These are phyloP conservation scores for Candida sp. DNA, from an alignment of 1,139 yeast genomes.

Conservation along the genomic window DNA sequence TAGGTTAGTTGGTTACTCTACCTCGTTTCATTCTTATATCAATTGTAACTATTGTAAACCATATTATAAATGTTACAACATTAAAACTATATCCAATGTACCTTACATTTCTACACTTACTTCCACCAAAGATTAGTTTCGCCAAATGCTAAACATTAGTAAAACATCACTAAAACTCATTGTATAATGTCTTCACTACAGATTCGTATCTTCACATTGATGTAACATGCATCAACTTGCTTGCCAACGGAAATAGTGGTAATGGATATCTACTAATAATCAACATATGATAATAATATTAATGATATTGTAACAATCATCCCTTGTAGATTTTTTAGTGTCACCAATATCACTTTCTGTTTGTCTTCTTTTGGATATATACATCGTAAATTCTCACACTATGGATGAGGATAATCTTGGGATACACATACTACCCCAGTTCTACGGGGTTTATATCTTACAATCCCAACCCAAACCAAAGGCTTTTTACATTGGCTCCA, in stretches of 20 bases:
- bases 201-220: background rate
- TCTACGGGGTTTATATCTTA: constrained; percentile 68
- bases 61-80: no score
- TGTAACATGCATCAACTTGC: background rate
- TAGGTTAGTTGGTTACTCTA: no score
- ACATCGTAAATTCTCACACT: background rate
- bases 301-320: no score
- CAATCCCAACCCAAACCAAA: constrained; percentile 53
- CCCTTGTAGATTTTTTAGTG: no score
- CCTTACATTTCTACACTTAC: no score
- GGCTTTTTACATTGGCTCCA: constrained; percentile 72
- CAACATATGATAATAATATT: no score
- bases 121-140: background rate
- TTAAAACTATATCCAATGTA: no score
- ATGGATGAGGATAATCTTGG: background rate
- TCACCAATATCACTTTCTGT: no score
- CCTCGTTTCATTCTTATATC: no score
- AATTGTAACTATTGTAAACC: no score
- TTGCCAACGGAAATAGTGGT: background rate
- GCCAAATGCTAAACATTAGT: background rate
- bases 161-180: background rate
- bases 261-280: no score
- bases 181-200: background rate
- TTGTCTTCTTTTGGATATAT: background rate
- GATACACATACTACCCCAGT: constrained; percentile 25